Conservation (phyloP, 148 eudicot genomes). For the Spergularia bocconei region DNA sequence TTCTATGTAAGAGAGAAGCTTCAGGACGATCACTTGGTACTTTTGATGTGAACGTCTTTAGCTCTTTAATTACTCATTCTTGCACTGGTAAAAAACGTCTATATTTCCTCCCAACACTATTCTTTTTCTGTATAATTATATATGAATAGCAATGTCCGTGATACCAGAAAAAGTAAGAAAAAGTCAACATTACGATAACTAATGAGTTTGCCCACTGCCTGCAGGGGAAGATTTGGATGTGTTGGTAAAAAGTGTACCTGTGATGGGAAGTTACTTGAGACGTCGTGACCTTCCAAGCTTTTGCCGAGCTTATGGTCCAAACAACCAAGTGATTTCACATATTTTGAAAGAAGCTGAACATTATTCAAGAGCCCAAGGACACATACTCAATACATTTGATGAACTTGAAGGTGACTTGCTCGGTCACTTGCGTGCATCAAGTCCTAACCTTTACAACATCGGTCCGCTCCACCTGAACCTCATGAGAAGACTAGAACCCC, state of each 20-base stretch:
- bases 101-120: too few relatives aligned
- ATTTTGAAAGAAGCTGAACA: constrained; percentile 13
- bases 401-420: constrained; percentile 29
- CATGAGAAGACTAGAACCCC: not conserved
- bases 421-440: constrained; percentile 13
- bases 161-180: too few relatives aligned
- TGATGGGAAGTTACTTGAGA: constrained; percentile 32
- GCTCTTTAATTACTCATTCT: too few relatives aligned
- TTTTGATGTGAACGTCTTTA: too few relatives aligned
- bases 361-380: constrained; percentile 33
- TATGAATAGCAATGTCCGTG: too few relatives aligned
- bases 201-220: not conserved
- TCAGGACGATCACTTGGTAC: not conserved
- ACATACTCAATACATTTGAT: constrained; percentile 38
- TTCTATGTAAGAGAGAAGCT: too few relatives aligned
- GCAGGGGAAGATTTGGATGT: constrained; percentile 27
- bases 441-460: constrained; percentile 31
- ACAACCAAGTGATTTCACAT: not conserved
- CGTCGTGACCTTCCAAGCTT: constrained; percentile 40
- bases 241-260: constrained; percentile 25
- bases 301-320: constrained; percentile 24
- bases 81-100: too few relatives aligned
- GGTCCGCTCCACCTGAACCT: constrained; percentile 37
- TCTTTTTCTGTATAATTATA: too few relatives aligned
- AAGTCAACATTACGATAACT: not conserved